Evolutionary conservation across 495 filamentous ascomycete genomes (phyloP).

Genomic region (Penicillium macrosclerotiorum): DNA sequence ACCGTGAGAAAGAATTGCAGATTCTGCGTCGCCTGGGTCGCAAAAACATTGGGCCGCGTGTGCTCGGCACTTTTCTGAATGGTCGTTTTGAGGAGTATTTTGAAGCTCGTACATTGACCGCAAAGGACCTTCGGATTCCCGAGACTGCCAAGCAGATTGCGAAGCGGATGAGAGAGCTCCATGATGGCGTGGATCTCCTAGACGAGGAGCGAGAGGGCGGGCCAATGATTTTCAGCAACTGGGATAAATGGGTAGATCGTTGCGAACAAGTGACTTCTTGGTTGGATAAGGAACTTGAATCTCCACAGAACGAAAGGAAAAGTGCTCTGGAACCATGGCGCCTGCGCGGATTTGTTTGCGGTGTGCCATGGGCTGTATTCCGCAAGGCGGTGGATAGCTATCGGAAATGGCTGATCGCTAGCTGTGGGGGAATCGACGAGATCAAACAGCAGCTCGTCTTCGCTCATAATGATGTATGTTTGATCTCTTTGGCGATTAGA

Average conservation of each 20-base stretch:
- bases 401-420: constrained; percentile 66
- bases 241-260: constrained; percentile 90
- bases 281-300: constrained; percentile 67
- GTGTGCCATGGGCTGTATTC: constrained; percentile 81
- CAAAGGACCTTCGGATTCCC: constrained; percentile 72
- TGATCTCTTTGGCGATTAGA: background rate
- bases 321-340: constrained; percentile 56
- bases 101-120: constrained; percentile 73
- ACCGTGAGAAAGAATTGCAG: constrained; percentile 83
- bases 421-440: constrained; percentile 62
- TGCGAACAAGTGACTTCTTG: constrained; percentile 74
- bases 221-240: constrained; percentile 83
- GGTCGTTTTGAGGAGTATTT: constrained; percentile 97
- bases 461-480: constrained; percentile 90
- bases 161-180: constrained; percentile 96
- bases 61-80: constrained; percentile 93
- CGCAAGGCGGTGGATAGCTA: constrained; percentile 74
- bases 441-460: constrained; percentile 81
- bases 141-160: constrained; percentile 89
- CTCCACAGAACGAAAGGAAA: constrained; percentile 35
- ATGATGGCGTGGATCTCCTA: constrained; percentile 87
- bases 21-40: constrained; percentile 83
- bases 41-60: constrained; percentile 87
- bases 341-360: constrained; percentile 72
- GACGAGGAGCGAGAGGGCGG: constrained; percentile 73